phyloP scores from a whole-genome alignment of 2,329 filamentous ascomycete species.

The Alternaria sp. region DNA sequence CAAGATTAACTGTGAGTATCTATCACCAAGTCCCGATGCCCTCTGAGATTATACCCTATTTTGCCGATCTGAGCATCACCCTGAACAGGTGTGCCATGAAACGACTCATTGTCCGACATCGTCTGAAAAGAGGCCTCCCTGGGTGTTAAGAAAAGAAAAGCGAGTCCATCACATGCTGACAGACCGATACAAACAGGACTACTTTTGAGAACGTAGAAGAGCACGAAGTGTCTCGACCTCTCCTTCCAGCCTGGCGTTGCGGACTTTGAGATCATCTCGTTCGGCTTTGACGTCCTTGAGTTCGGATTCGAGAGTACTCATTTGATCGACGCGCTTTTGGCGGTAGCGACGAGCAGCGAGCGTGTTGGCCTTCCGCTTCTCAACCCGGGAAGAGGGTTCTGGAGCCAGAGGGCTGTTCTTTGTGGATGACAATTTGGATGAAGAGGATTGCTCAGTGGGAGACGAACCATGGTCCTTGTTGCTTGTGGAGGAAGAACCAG shows the following conservation, averaged over 20 bases:
- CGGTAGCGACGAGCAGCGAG: constrained; percentile 76
- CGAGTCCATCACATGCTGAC: constrained; percentile 24
- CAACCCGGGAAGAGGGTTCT: constrained; percentile 41
- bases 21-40: not conserved
- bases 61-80: constrained; percentile 44
- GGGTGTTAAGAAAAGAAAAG: constrained; percentile 5
- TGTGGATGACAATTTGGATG: constrained; percentile 33
- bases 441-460: constrained; percentile 36
- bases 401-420: constrained; percentile 32
- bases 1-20: constrained; percentile 22
- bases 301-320: constrained; percentile 68
- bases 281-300: constrained; percentile 68
- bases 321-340: constrained; percentile 74
- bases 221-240: constrained; percentile 69
- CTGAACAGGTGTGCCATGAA: constrained; percentile 31
- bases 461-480: constrained; percentile 35
- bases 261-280: constrained; percentile 69
- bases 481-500: constrained; percentile 40
- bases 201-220: constrained; percentile 54
- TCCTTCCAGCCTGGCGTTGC: constrained; percentile 71
- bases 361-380: constrained; percentile 73
- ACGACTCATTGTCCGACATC: constrained; percentile 41
- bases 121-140: constrained; percentile 34
- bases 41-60: constrained; percentile 38
- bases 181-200: constrained; percentile 9